phyloP scores from a whole-genome alignment of 1,284 basidiomycete genomes.

The Pseudomicrostroma phylloplanum region DNA sequence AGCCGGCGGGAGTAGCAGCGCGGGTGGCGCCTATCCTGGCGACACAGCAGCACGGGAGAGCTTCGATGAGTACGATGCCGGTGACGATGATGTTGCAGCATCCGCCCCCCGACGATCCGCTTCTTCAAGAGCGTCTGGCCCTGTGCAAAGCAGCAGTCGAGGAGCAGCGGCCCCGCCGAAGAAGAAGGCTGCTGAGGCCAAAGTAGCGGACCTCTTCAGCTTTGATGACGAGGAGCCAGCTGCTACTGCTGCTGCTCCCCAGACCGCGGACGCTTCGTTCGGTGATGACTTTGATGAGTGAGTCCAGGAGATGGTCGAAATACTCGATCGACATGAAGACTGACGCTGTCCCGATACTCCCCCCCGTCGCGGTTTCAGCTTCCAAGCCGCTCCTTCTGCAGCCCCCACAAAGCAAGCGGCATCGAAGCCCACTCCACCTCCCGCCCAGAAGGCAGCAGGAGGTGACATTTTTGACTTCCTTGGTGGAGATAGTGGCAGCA shows the following conservation, averaged over 20 bases:
- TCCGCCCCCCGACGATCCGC: slow-evolving; percentile 8
- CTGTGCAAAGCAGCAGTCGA: not conserved
- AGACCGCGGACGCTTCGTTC: slow-evolving; percentile 21
- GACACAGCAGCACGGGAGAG: slow-evolving; percentile 53
- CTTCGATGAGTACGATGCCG: slow-evolving; percentile 94
- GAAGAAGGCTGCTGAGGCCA: slow-evolving; percentile 43
- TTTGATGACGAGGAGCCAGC: slow-evolving; percentile 66
- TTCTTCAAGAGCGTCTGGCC: slow-evolving; percentile 16
- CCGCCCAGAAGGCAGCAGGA: slow-evolving; percentile 16
- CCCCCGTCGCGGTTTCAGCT: slow-evolving; percentile 50
- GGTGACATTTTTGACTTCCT: slow-evolving; percentile 56
- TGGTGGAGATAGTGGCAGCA: slow-evolving; percentile 37
- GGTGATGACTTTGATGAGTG: slow-evolving; percentile 43
- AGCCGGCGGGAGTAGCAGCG: slow-evolving; percentile 25
- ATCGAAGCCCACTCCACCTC: no score
- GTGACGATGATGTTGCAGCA: slow-evolving; percentile 60
- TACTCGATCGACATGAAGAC: not conserved
- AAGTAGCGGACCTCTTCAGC: slow-evolving; percentile 65
- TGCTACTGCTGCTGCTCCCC: slow-evolving; percentile 34
- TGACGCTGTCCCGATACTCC: slow-evolving; percentile 4
- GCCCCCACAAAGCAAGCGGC: slow-evolving; percentile 29
- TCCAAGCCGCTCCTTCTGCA: slow-evolving; percentile 67
- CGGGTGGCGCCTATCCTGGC: slow-evolving; percentile 28
- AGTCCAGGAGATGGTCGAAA: not conserved
- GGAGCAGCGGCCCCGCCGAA: slow-evolving; percentile 20